Base-by-base conservation (phyloP, 2,329 filamentous ascomycete species). In the Hymenotorrendiella dingleyae region DNA sequence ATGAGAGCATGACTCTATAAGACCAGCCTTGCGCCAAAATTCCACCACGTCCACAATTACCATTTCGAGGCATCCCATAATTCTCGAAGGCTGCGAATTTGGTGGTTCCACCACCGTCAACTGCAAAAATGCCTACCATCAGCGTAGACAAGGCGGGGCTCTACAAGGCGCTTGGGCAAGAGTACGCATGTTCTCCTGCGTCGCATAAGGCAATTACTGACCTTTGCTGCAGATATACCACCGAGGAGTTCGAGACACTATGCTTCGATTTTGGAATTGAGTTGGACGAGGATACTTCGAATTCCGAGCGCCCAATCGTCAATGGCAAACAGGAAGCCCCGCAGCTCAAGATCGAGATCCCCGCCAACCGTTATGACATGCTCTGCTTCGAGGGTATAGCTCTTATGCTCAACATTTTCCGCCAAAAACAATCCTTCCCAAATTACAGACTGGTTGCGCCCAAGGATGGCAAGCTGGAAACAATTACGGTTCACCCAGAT, bases 181-280 rank as follows among this genome's bases (percentile, higher is more conserved):
- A 93, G 79, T 96, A 77, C 66, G 76, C 66, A 21, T 12, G 11
- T 57, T 67, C 61, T 50, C 53, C 53, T 48, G 46, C 48, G 53
- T 50, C 45, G 50, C 48, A 39, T 26, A 43, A 22, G 41, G 53
- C 44, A 38, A 49, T 27, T 47, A 43, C 48, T 60, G 48, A 60
- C 50, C 49, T 61, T 41, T 11, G 40, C 54, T 54, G 59, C 4
- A 90, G 85, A 55, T 91, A 86, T 67, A 95, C 91, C 42, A 93
- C 87, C 52, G 80, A 94, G 59, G 87, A 94, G 62, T 98, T 98
- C 62, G 93, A 98, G 67, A 86, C 94, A 62, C 75, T 98, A 56
- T 97, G 93, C 68, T 98, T 98, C 76, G 91, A 98, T 61, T 98
- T 95, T 63, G 75, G 75, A 47, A 94, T 98, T 63, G 93, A 98